Evolutionary conservation across 1,284 basidiomycete species (phyloP).

Genomic region (Meripilus lineatus): DNA sequence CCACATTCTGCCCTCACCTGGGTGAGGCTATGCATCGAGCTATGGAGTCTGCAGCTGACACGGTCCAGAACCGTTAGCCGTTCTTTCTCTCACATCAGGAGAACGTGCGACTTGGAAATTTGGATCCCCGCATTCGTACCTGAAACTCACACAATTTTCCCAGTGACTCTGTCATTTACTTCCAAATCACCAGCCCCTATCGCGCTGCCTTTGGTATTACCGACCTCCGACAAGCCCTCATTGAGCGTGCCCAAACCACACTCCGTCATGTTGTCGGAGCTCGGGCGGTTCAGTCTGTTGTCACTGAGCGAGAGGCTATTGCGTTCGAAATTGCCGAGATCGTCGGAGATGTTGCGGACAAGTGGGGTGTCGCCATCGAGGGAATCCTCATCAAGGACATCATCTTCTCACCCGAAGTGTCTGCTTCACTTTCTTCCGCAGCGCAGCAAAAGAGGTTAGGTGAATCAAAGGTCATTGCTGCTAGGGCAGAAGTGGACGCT

Average conservation of each 20-base stretch:
- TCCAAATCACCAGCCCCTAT: conserved; percentile 84
- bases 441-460: conserved; percentile 95
- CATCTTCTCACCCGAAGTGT: conserved; percentile 89
- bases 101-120: too few relatives aligned
- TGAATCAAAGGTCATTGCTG: conserved; percentile 95
- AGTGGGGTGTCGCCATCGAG: conserved; percentile 96
- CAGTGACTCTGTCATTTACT: conserved; percentile 88
- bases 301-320: conserved; percentile 94
- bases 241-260: conserved; percentile 94
- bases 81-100: too few relatives aligned
- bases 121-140: too few relatives aligned
- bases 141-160: conserved; percentile 9
- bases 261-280: conserved; percentile 93
- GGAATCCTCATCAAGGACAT: conserved; percentile 94
- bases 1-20: not conserved
- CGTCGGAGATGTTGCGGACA: conserved; percentile 79
- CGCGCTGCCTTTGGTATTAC: conserved; percentile 90
- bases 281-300: conserved; percentile 77
- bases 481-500: conserved; percentile 92
- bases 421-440: conserved; percentile 87
- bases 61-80: too few relatives aligned
- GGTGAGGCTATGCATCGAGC: too few relatives aligned
- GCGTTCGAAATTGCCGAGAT: conserved; percentile 96
- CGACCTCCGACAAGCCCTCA: conserved; percentile 83
- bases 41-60: too few relatives aligned